Evolutionary conservation across 805 yeast species (phyloP).

Genomic region (Peterozyma xylosa): DNA sequence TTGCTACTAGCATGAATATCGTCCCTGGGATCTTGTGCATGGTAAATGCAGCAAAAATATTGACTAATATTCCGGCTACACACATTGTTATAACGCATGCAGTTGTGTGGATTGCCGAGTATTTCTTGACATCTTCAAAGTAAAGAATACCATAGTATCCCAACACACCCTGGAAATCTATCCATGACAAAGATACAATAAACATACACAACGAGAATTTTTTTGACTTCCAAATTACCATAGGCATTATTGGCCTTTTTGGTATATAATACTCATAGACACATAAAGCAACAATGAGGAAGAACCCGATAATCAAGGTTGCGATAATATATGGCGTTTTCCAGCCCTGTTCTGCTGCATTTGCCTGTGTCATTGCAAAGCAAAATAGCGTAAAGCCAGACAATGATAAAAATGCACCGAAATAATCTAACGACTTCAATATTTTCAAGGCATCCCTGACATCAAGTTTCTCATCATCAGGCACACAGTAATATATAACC

Average conservation of each 20-base stretch:
- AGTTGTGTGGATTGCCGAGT: slow-evolving; percentile 32
- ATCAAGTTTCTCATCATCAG: slow-evolving; percentile 24
- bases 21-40: slow-evolving; percentile 37
- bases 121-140: slow-evolving; percentile 30
- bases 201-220: slow-evolving; percentile 32
- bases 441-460: slow-evolving; percentile 17
- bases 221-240: slow-evolving; percentile 29
- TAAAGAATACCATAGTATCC: slow-evolving; percentile 32
- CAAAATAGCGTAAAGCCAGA: slow-evolving; percentile 32
- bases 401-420: slow-evolving; percentile 34
- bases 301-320: slow-evolving; percentile 29
- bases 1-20: slow-evolving; percentile 25
- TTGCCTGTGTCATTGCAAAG: slow-evolving; percentile 36
- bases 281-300: slow-evolving; percentile 23
- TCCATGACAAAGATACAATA: slow-evolving; percentile 30
- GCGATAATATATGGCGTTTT: slow-evolving; percentile 38
- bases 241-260: slow-evolving; percentile 38
- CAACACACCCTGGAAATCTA: slow-evolving; percentile 31
- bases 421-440: slow-evolving; percentile 26
- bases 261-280: slow-evolving; percentile 32
- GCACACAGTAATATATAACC: slow-evolving; percentile 19
- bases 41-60: slow-evolving; percentile 36
- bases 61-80: slow-evolving; percentile 32
- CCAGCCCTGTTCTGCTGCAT: slow-evolving; percentile 34
- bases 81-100: slow-evolving; percentile 37